These are phyloP conservation scores for Aulographum hederae DNA, from an alignment of 2,329 filamentous ascomycete species.

Conservation along the genomic window DNA sequence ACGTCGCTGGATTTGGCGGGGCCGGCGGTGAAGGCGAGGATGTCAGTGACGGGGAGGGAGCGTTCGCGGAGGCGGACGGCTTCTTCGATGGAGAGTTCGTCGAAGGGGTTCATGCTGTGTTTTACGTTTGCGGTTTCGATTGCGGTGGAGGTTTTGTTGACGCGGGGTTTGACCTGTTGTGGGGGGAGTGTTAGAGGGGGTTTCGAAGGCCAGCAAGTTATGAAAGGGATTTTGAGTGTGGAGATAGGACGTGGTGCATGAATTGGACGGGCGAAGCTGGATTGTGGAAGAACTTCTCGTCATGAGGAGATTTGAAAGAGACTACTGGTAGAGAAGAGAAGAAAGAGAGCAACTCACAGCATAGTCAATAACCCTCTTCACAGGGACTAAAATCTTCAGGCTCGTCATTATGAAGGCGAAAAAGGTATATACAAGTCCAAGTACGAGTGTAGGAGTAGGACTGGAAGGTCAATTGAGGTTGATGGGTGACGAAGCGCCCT, in stretches of 20 bases:
- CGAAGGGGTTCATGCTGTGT: conserved; percentile 97
- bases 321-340: background rate
- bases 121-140: conserved; percentile 89
- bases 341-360: conserved; percentile 20
- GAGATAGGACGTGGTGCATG: background rate
- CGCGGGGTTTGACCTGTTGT: conserved; percentile 53
- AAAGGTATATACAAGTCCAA: too few relatives aligned
- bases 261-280: too few relatives aligned
- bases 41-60: conserved; percentile 57
- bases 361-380: conserved; percentile 41
- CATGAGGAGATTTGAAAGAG: too few relatives aligned
- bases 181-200: background rate
- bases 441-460: too few relatives aligned
- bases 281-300: too few relatives aligned
- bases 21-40: conserved; percentile 74
- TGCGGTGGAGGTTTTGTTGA: conserved; percentile 58
- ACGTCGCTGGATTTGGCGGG: conserved; percentile 76
- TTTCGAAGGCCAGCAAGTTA: background rate
- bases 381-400: conserved; percentile 37
- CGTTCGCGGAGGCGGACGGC: conserved; percentile 86
- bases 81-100: conserved; percentile 95
- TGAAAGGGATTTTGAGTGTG: background rate
- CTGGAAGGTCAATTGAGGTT: too few relatives aligned
- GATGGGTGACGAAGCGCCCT: too few relatives aligned
- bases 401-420: too few relatives aligned